Evolutionary conservation across 768 basidiomycete genomes (phyloP).

Genomic region (Lentinula sp.): DNA sequence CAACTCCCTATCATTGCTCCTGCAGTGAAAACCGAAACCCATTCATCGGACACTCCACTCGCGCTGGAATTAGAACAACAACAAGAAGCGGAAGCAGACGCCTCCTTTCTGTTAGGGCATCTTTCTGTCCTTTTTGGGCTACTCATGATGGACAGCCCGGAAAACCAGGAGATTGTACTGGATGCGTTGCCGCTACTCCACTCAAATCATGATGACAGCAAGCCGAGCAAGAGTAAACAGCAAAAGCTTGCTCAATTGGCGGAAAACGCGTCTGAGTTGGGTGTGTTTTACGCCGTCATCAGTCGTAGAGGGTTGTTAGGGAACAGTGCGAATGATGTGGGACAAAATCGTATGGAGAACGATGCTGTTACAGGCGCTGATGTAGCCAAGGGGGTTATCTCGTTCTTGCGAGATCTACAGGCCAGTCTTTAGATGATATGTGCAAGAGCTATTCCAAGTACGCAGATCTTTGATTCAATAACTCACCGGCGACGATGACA

Average conservation of each 20-base stretch:
- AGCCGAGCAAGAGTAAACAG: constrained; percentile 13
- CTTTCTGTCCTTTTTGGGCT: constrained; percentile 68
- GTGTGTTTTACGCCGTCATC: constrained; percentile 33
- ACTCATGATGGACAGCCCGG: constrained; percentile 33
- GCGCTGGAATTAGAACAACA: constrained; percentile 12
- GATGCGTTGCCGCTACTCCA: constrained; percentile 16
- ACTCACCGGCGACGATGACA: too few species aligned
- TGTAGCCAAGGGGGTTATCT: constrained; percentile 5
- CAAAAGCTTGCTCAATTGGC: constrained; percentile 27
- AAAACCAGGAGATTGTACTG: constrained; percentile 31
- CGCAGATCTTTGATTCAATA: not conserved
- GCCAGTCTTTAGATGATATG: not conserved
- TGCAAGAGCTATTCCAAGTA: not conserved
- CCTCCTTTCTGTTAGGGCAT: constrained; percentile 62
- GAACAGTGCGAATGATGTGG: not conserved
- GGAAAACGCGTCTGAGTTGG: constrained; percentile 41
- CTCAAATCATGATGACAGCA: not conserved
- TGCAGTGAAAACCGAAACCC: not conserved
- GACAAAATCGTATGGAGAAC: not conserved
- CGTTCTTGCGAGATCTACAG: not conserved
- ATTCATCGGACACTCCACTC: constrained; percentile 5
- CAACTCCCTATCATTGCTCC: not conserved
- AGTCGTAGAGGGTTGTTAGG: not conserved
- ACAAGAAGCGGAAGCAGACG: constrained; percentile 26
- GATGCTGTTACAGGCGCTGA: constrained; percentile 4